These are phyloP conservation scores for Didymella lethalis DNA, from an alignment of 2,329 filamentous ascomycete species.

Conservation along the genomic window DNA sequence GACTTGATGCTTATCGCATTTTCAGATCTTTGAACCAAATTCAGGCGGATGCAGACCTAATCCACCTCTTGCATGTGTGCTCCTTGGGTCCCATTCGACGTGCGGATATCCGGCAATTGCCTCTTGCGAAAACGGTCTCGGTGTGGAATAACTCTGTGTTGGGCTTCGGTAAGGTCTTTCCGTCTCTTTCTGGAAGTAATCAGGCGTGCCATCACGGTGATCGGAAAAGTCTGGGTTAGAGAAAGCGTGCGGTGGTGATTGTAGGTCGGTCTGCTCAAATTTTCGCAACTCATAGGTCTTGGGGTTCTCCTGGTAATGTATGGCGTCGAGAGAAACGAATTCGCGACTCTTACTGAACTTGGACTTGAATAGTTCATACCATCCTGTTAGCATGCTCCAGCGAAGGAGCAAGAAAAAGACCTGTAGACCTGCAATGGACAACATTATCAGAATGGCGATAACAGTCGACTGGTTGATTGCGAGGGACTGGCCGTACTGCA, in stretches of 20 bases:
- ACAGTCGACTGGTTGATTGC: slow-evolving; percentile 80
- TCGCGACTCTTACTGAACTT: slow-evolving; percentile 69
- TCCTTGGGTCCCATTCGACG: slow-evolving; percentile 49
- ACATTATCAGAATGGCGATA: slow-evolving; percentile 79
- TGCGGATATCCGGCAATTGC: slow-evolving; percentile 25
- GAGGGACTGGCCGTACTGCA: slow-evolving; percentile 65
- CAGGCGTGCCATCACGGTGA: slow-evolving; percentile 41
- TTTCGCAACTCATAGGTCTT: slow-evolving; percentile 49
- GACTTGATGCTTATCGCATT: background rate
- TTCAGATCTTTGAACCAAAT: slow-evolving; percentile 44
- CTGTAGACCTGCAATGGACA: slow-evolving; percentile 86
- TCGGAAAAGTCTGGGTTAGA: slow-evolving; percentile 34
- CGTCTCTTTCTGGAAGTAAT: slow-evolving; percentile 48
- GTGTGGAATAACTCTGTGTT: slow-evolving; percentile 53
- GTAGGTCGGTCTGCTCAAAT: slow-evolving; percentile 36
- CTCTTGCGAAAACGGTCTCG: slow-evolving; percentile 46
- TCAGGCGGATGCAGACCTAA: slow-evolving; percentile 50
- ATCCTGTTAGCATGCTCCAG: slow-evolving; percentile 84
- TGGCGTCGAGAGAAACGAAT: slow-evolving; percentile 89
- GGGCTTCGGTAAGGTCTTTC: slow-evolving; percentile 52
- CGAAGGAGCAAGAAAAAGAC: slow-evolving; percentile 81
- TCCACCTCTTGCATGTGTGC: slow-evolving; percentile 51
- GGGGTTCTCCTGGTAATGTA: slow-evolving; percentile 42
- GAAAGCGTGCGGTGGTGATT: slow-evolving; percentile 39
- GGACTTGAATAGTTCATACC: slow-evolving; percentile 70